Evolutionary conservation across 2,329 filamentous ascomycete genomes (phyloP).

Genomic region (Nemania sp.): DNA sequence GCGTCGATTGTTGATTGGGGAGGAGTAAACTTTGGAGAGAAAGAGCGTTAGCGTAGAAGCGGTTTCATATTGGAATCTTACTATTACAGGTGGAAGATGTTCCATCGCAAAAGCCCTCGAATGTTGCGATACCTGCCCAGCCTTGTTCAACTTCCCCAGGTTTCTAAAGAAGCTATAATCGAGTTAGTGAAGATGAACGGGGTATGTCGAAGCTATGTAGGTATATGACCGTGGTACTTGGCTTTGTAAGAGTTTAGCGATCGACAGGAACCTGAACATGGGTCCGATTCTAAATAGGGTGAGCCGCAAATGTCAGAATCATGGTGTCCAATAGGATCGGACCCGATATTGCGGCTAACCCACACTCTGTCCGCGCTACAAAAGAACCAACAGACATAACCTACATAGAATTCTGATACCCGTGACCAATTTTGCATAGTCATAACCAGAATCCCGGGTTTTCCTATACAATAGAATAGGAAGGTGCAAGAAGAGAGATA

Average conservation of each 20-base stretch:
- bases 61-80: not conserved
- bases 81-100: not conserved
- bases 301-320: not conserved
- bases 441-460: conserved; percentile 6
- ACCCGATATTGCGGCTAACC: conserved; percentile 4
- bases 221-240: not conserved
- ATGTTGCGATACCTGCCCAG: not conserved
- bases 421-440: conserved; percentile 1
- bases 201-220: not conserved
- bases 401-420: not conserved
- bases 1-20: not conserved
- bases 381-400: not conserved
- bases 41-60: not conserved
- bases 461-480: not conserved
- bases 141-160: not conserved
- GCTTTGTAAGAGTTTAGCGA: conserved; percentile 11
- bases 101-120: not conserved
- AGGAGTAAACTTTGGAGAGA: conserved; percentile 1
- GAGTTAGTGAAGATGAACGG: conserved; percentile 5
- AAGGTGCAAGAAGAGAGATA: not conserved
- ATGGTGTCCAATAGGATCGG: conserved; percentile 17
- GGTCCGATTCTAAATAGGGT: not conserved
- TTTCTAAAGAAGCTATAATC: conserved; percentile 4
- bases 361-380: too few species aligned
- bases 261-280: conserved; percentile 7